phyloP scores from a whole-genome alignment of 2,329 filamentous ascomycete genomes.

The Cryphonectria carpinicola region DNA sequence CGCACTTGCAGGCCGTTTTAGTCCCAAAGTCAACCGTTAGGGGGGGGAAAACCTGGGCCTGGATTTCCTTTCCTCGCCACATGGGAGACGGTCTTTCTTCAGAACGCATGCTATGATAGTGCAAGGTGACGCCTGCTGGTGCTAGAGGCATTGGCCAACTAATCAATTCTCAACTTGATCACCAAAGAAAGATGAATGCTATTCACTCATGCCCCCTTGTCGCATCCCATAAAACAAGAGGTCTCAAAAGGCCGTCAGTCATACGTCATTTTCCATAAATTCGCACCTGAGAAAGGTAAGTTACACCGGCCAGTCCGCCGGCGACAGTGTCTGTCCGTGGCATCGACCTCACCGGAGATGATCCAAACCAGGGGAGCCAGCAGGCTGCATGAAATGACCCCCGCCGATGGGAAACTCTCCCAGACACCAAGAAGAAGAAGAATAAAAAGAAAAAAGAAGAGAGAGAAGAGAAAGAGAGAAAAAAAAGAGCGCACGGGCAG shows the following conservation, averaged over 20 bases:
- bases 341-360: slow-evolving; percentile 5
- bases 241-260: neutral
- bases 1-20: neutral
- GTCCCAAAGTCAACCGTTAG: neutral
- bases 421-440: neutral
- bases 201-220: neutral
- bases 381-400: neutral
- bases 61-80: neutral
- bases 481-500: neutral
- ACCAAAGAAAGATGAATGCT: neutral
- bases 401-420: neutral
- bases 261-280: neutral
- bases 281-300: neutral
- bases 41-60: neutral
- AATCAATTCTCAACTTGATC: neutral
- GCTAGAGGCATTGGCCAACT: neutral
- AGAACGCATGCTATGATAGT: neutral
- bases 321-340: neutral
- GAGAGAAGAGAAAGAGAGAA: neutral
- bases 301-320: neutral
- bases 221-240: neutral
- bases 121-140: neutral
- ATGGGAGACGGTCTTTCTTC: neutral
- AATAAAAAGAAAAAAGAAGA: neutral
- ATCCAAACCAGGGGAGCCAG: neutral